phyloP scores from a whole-genome alignment of 371 early-diverging fungal species.

The Syncephalis plumigaleata region DNA sequence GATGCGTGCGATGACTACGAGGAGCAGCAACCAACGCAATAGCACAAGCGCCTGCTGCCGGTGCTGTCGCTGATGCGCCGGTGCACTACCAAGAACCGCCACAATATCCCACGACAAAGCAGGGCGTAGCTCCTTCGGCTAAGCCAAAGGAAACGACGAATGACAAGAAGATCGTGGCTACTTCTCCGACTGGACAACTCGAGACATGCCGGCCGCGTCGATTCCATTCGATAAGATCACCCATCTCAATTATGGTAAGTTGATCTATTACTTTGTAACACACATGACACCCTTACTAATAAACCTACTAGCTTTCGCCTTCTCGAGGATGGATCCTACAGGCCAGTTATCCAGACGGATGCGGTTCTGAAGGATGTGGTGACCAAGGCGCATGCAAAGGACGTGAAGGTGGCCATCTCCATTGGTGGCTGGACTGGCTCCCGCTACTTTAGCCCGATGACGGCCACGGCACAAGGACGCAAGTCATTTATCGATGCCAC shows the following conservation, averaged over 20 bases:
- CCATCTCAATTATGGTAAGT: slow-evolving; percentile 14
- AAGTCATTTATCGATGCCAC: slow-evolving; percentile 26
- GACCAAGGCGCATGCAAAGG: slow-evolving; percentile 7
- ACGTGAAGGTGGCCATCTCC: slow-evolving; percentile 31
- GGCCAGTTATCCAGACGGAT: slow-evolving; percentile 11
- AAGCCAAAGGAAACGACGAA: neutral
- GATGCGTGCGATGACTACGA: too few species aligned
- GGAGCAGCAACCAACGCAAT: too few species aligned
- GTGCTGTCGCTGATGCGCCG: too few species aligned
- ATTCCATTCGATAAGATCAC: slow-evolving; percentile 16
- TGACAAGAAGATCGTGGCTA: slow-evolving; percentile 14
- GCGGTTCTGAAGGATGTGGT: slow-evolving; percentile 9
- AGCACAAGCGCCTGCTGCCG: too few species aligned
- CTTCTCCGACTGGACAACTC: slow-evolving; percentile 14
- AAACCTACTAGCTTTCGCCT: slow-evolving; percentile 9
- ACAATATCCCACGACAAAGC: too few species aligned
- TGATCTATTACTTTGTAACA: neutral
- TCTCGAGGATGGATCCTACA: slow-evolving; percentile 7
- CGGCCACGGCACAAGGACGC: slow-evolving; percentile 17
- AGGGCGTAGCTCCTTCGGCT: too few species aligned
- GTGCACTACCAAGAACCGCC: too few species aligned
- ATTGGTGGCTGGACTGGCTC: slow-evolving; percentile 73
- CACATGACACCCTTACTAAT: neutral
- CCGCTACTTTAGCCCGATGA: slow-evolving; percentile 35
- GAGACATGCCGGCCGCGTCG: slow-evolving; percentile 10